Evolutionary conservation across 352 stramenopile species (phyloP).

Genomic region (Phytophthora pini): DNA sequence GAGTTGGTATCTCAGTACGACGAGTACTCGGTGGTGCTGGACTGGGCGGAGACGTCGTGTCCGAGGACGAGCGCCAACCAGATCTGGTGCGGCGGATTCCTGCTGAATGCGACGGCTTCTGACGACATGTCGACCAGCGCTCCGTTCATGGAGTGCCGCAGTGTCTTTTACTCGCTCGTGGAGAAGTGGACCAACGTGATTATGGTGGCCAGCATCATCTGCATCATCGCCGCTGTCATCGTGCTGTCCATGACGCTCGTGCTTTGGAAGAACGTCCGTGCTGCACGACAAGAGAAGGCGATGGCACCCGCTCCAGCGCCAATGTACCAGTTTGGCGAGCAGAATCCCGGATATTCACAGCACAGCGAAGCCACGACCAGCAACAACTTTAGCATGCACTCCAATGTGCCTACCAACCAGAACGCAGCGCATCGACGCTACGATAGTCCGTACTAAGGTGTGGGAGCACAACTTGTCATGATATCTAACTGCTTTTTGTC

Average conservation of each 20-base stretch:
- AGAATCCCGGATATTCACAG: slow-evolving; percentile 24
- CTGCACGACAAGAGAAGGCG: slow-evolving; percentile 27
- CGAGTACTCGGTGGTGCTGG: slow-evolving; percentile 65
- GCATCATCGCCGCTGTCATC: slow-evolving; percentile 51
- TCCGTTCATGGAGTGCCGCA: slow-evolving; percentile 75
- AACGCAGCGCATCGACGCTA: slow-evolving; percentile 38
- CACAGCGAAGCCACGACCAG: slow-evolving; percentile 31
- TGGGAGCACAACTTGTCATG: slow-evolving; percentile 7
- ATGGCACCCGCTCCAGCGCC: slow-evolving; percentile 11
- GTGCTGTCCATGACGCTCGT: slow-evolving; percentile 68
- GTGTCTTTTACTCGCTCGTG: slow-evolving; percentile 66
- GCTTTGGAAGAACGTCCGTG: slow-evolving; percentile 50
- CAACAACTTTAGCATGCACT: slow-evolving; percentile 48
- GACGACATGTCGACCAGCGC: slow-evolving; percentile 50
- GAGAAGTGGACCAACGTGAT: slow-evolving; percentile 75
- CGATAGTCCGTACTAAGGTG: slow-evolving; percentile 45
- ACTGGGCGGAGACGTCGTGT: slow-evolving; percentile 73
- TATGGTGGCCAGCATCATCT: slow-evolving; percentile 60
- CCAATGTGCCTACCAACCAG: slow-evolving; percentile 33
- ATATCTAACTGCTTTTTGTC: slow-evolving; percentile 34
- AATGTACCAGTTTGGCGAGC: slow-evolving; percentile 43
- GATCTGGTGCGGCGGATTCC: slow-evolving; percentile 74
- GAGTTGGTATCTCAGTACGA: slow-evolving; percentile 58
- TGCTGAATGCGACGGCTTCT: slow-evolving; percentile 53
- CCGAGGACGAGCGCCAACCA: slow-evolving; percentile 58